These are phyloP conservation scores for Komagataella pastoris DNA, from an alignment of 805 yeast species.

Conservation along the genomic window DNA sequence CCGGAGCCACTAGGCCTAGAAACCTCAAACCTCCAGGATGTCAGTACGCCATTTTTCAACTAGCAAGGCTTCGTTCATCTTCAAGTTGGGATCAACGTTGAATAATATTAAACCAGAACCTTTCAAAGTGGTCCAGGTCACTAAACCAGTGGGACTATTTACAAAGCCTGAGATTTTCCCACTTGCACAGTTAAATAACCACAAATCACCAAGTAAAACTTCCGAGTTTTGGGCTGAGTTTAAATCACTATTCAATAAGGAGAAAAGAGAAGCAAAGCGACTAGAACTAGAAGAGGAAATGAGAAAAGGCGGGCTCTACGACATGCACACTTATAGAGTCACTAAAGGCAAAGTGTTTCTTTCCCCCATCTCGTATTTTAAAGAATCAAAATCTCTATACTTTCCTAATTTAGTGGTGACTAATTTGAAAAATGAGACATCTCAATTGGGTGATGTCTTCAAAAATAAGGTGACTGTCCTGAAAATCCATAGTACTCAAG, in stretches of 20 bases:
- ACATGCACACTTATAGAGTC: constrained; percentile 48
- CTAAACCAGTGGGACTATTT: constrained; percentile 6
- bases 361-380: constrained; percentile 74
- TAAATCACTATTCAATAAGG: constrained; percentile 33
- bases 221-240: constrained; percentile 14
- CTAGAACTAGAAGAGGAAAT: constrained; percentile 48
- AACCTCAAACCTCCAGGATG: neutral
- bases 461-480: constrained; percentile 46
- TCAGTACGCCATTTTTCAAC: neutral
- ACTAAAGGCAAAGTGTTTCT: constrained; percentile 78
- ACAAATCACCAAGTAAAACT: constrained; percentile 15
- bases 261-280: constrained; percentile 31
- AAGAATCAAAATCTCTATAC: constrained; percentile 54
- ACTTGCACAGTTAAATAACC: constrained; percentile 13
- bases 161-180: constrained; percentile 1
- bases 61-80: neutral
- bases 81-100: constrained; percentile 2
- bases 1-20: no score
- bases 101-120: constrained; percentile 6
- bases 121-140: constrained; percentile 5
- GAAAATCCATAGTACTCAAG: constrained; percentile 49
- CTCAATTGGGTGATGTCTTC: constrained; percentile 24
- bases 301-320: constrained; percentile 55
- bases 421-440: constrained; percentile 24
- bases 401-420: constrained; percentile 70